Base-by-base conservation (phyloP, 306 rosid genomes). In the Malus sylvestris region DNA sequence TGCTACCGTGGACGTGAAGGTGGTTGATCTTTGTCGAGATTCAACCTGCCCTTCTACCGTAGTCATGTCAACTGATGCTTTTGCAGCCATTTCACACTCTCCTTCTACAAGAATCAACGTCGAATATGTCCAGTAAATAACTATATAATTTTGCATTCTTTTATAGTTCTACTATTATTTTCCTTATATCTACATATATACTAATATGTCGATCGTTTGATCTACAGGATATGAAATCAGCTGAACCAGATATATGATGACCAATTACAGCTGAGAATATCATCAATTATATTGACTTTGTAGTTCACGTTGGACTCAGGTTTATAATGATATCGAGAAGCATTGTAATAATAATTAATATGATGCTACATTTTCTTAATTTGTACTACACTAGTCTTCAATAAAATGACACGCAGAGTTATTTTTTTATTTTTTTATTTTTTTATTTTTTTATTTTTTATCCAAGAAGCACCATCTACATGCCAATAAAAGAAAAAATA, bases 111-210 rank as follows among this genome's bases (percentile, higher is more conserved):
- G 81, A 70, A 82, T 92, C 86, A 87, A 88, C 16, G 80, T 92
- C 29, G 96, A 92, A 85, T 89, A 86, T 59, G 74, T 67, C 10
- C 89, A 89, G 95, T 91, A 67, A 62, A 73, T 83, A 35, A 29
- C 5, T 25, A 22, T 65, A 8, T 23, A 25, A n/a, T 10, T 23
- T 16, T 2, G 51, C 77, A 7, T 29, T 25, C 51, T 66, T 27
- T 66, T 35, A 35, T 20, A 33, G 3, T 35, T 33, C 25, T 15
- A 2, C 16, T 33, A 66, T 35, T 1, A 33, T 19, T 19, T 19
- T 20, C 6, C 11, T 35, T 20, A 35, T 33, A 13, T 27, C 3
- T 40, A 12, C 12, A 6, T 67, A 38, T 1, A 42, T 8, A 23
- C 23, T n/a, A 0, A 42, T 16, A 15, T 69, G 60, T 16, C 16